A percentile compares a stretch with the other conserved stretches of the same genome.
Conservation (phyloP, 371 early-diverging fungal species). For the Mucor plumbeus region DNA sequence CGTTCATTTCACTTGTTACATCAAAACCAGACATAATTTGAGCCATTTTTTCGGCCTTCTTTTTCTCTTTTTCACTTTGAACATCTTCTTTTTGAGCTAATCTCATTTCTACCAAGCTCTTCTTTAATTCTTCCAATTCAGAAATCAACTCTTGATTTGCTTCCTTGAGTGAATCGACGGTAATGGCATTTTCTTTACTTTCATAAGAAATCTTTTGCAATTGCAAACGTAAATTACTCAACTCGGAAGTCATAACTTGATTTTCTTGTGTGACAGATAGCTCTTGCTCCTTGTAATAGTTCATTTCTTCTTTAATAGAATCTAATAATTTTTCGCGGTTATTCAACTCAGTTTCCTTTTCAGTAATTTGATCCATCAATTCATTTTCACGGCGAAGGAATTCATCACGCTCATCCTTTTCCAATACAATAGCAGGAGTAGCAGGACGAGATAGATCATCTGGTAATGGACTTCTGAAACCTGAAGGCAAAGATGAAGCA, state of each 20-base stretch:
- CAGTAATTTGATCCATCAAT: slow-evolving; percentile 86
- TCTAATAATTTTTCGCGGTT: slow-evolving; percentile 61
- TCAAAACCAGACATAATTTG: slow-evolving; percentile 88
- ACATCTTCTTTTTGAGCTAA: slow-evolving; percentile 54
- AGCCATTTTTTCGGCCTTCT: slow-evolving; percentile 83
- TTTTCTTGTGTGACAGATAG: slow-evolving; percentile 64
- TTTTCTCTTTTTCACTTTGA: slow-evolving; percentile 77
- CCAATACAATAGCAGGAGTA: slow-evolving; percentile 78
- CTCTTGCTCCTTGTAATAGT: slow-evolving; percentile 64
- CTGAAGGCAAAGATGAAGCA: slow-evolving; percentile 52
- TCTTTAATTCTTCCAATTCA: slow-evolving; percentile 78
- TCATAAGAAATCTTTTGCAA: slow-evolving; percentile 89
- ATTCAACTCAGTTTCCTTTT: slow-evolving; percentile 79
- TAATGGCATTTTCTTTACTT: slow-evolving; percentile 83
- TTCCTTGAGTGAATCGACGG: slow-evolving; percentile 85
- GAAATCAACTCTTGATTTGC: slow-evolving; percentile 74
- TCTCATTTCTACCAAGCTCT: slow-evolving; percentile 53
- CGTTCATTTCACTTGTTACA: slow-evolving; percentile 74
- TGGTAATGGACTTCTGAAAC: slow-evolving; percentile 42
- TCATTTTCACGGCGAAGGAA: slow-evolving; percentile 94
- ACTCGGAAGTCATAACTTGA: slow-evolving; percentile 67
- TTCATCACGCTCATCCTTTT: slow-evolving; percentile 92
- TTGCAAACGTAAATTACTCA: slow-evolving; percentile 78
- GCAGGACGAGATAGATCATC: slow-evolving; percentile 69
- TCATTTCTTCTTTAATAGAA: slow-evolving; percentile 70